Evolutionary conservation across 495 filamentous ascomycete species (phyloP), one percentile per base, ranked within the genome.

Genomic region (Xylaria flabelliformis): DNA sequence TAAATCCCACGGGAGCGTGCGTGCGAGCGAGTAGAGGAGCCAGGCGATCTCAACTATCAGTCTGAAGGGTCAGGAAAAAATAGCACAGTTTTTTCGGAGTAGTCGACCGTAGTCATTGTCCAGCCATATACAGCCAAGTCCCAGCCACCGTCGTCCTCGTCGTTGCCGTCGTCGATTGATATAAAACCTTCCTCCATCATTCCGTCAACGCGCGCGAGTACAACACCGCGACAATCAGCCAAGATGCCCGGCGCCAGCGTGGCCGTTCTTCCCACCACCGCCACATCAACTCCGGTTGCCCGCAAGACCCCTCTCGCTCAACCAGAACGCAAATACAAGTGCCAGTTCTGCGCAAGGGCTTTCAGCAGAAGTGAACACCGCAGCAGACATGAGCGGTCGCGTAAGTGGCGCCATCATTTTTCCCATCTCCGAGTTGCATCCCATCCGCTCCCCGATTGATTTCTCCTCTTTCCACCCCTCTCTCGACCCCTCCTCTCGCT

Each of bases 241-340:
- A 87, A 83, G 75, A 91, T 91, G 85, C 88, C 90, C 74, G 88
- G 85, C 84, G 87, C 90, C 79, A 90, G 87, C 84, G 89, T 89
- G 82, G 88, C 88, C 75, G 83, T 86, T 72, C 84, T 86, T 74
- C 82, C 87, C 64, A 81, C 87, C 58, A 79, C 88, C 74, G 83
- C 87, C 72, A 78, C 88, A 79, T 89, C 90, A 77, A 84, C 88
- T 71, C 86, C 92, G 72, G 86, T 87, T 44, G 85, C 85, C 77
- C 82, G 89, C 75, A 91, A 90, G 80, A 80, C 88, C 69, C 83
- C 88, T 50, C 80, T 88, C 75, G 88, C 88, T 58, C 77, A 79
- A 72, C 93, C 95, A 55, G 95, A 98, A 85, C 94, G 95, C 86
- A 98, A 97, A 83, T 99, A 99, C 89, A 97, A 98, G 83, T 99